Base-by-base conservation (phyloP, 805 yeast genomes). In the Yamadazyma akitaensis region DNA sequence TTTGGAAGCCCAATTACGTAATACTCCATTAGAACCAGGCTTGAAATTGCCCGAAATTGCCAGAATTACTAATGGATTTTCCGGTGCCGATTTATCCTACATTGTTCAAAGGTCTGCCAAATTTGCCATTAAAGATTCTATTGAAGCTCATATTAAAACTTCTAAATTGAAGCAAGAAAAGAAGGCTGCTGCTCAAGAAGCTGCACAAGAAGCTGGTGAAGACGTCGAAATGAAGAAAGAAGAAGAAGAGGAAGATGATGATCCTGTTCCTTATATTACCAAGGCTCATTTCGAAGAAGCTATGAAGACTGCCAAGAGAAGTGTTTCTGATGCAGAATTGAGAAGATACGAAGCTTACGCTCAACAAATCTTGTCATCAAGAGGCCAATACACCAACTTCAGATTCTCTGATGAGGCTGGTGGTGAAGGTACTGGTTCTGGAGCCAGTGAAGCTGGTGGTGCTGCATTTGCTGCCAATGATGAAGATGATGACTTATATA, bases 301-400 rank as follows among this genome's bases (percentile, higher is more conserved):
- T 40, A 94, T 94, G 99, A 91, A 92, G 83, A 90, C 98, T 1
- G 99, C 99, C 44, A 86, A 90, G 71, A 87, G 98, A 61, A 91
- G 97, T 47, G 99, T 94, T 41, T 84, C 95, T 35, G 98, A 95
- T 63, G 88, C 97, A 33, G 99, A 94, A 72, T 79, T 94, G 63
- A 94, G 99, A 73, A 91, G 99, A 72, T 94, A 94, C 68, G 99
- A 94, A 75, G 95, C 98, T 7, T 94, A 92, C 62, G 96, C 97
- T 43, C 97, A 92, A 71, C 97, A 92, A 72, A 77, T 94, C 68
- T 95, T 85, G 68, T 88, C 96, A 48, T 87, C 97, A 1, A 88
- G 99, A 73, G 98, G 99, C 42, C 96, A 88, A 67, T 85, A 88
- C 64, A 79, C 92, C 54, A 88, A 85, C 72, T 92, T 94, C 73